A percentile compares a stretch with the other conserved stretches of the same genome.
These are phyloP conservation scores for Neodidymelliopsis sp. DNA, from an alignment of 2,329 filamentous ascomycete genomes.

Conservation along the genomic window DNA sequence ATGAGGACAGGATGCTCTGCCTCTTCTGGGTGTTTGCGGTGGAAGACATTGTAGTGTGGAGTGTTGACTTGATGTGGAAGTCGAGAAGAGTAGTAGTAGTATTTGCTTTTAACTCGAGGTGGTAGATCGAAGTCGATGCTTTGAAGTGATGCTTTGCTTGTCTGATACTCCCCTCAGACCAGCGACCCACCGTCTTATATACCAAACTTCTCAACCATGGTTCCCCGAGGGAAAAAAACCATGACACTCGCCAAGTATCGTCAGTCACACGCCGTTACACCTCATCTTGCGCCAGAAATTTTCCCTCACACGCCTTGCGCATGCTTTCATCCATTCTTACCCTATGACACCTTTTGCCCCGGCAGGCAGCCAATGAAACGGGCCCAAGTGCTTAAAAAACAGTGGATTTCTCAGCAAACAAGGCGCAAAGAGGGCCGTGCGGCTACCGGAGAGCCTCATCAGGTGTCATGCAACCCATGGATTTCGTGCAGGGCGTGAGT, in stretches of 20 bases:
- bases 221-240: background rate
- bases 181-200: conserved; percentile 18
- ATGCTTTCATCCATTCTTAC: conserved; percentile 11
- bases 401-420: conserved; percentile 17
- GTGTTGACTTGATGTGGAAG: conserved; percentile 6
- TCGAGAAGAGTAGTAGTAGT: conserved; percentile 5
- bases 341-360: conserved; percentile 16
- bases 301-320: conserved; percentile 18
- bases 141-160: conserved; percentile 16
- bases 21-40: conserved; percentile 28
- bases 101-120: conserved; percentile 1
- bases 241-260: conserved; percentile 19
- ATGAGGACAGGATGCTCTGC: conserved; percentile 32
- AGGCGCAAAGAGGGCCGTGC: conserved; percentile 15
- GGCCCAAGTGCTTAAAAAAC: conserved; percentile 2
- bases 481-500: conserved; percentile 6
- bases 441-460: conserved; percentile 12
- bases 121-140: conserved; percentile 10
- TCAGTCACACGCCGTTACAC: conserved; percentile 20
- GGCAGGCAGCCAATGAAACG: conserved; percentile 5
- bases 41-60: conserved; percentile 18
- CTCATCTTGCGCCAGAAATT: conserved; percentile 18
- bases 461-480: conserved; percentile 12
- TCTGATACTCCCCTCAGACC: conserved; percentile 7
- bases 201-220: background rate